These are phyloP conservation scores for Basidioascus undulatus DNA, from an alignment of 768 basidiomycete genomes.

Conservation along the genomic window DNA sequence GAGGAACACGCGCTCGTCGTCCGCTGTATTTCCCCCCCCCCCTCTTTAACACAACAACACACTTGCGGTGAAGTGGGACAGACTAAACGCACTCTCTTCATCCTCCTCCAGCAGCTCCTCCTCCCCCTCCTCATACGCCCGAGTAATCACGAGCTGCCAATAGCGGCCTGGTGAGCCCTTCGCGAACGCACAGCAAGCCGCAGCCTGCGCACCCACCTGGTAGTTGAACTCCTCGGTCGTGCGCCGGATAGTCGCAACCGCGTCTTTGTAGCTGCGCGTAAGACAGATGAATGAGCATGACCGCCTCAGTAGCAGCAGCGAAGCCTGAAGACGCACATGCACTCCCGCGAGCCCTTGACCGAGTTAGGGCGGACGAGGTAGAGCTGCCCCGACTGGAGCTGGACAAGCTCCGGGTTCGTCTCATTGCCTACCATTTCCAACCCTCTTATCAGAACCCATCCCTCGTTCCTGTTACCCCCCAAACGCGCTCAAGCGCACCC, in stretches of 20 bases:
- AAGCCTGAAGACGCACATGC: slow-evolving; percentile 44
- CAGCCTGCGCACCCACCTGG: too few species aligned
- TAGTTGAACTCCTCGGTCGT: slow-evolving; percentile 40
- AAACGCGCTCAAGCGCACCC: slow-evolving; percentile 31
- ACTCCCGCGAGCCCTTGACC: slow-evolving; percentile 76
- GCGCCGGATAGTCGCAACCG: slow-evolving; percentile 78
- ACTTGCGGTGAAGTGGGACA: too few species aligned
- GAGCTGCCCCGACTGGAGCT: slow-evolving; percentile 74
- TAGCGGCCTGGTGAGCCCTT: too few species aligned
- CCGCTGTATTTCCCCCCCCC: slow-evolving; percentile 39
- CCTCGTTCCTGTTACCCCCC: neutral
- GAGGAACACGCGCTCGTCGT: slow-evolving; percentile 79
- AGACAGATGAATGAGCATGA: too few species aligned
- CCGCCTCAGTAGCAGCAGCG: too few species aligned
- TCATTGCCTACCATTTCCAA: slow-evolving; percentile 45
- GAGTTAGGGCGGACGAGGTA: slow-evolving; percentile 77
- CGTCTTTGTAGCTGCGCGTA: slow-evolving; percentile 59
- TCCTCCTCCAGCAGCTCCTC: slow-evolving; percentile 85
- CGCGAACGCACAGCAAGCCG: too few species aligned
- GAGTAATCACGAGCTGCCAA: slow-evolving; percentile 80
- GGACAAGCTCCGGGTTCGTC: slow-evolving; percentile 81
- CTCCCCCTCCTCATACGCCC: slow-evolving; percentile 91
- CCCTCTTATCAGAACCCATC: neutral
- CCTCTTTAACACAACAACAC: too few species aligned
- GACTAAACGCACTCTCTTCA: slow-evolving; percentile 29